Evolutionary conservation across 202 grass and related monocot species (phyloP).

Genomic region (Eragrostis tef): DNA sequence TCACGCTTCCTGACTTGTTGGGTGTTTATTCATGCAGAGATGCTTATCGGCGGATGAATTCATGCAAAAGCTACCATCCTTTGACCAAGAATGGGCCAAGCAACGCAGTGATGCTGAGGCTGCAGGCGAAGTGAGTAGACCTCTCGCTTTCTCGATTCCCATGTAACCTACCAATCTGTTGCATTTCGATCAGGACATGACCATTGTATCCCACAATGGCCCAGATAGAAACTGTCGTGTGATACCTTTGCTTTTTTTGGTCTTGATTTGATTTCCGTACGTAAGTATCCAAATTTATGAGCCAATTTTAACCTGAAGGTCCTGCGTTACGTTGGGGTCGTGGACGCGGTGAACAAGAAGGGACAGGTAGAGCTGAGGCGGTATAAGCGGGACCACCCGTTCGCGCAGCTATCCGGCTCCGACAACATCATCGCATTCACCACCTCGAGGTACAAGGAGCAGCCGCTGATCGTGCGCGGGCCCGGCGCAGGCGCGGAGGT

Average conservation of each 20-base stretch:
- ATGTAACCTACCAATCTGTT: neutral
- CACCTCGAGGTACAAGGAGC: conserved; percentile 85
- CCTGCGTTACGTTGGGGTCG: conserved; percentile 77
- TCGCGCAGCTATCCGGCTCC: conserved; percentile 83
- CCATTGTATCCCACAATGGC: neutral
- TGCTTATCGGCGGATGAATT: conserved; percentile 81
- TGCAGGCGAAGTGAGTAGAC: conserved; percentile 65
- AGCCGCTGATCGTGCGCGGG: conserved; percentile 83
- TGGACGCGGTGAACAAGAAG: conserved; percentile 63
- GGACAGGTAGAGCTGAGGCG: conserved; percentile 73
- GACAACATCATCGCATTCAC: conserved; percentile 98
- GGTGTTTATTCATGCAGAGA: conserved; percentile 44
- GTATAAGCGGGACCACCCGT: conserved; percentile 84
- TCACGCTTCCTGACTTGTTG: conserved; percentile 23
- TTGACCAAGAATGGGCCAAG: conserved; percentile 66
- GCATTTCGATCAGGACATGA: neutral
- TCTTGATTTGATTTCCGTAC: neutral
- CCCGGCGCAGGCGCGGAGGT: conserved; percentile 91
- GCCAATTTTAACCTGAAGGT: conserved; percentile 61
- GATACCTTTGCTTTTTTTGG: neutral
- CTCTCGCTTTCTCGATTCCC: neutral
- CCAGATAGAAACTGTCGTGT: neutral
- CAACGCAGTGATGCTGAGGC: conserved; percentile 73
- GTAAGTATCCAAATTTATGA: neutral
- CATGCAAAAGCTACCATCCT: conserved; percentile 82